phyloP scores from a whole-genome alignment of 2,329 filamentous ascomycete species.

The Endoconidiophora polonica region DNA sequence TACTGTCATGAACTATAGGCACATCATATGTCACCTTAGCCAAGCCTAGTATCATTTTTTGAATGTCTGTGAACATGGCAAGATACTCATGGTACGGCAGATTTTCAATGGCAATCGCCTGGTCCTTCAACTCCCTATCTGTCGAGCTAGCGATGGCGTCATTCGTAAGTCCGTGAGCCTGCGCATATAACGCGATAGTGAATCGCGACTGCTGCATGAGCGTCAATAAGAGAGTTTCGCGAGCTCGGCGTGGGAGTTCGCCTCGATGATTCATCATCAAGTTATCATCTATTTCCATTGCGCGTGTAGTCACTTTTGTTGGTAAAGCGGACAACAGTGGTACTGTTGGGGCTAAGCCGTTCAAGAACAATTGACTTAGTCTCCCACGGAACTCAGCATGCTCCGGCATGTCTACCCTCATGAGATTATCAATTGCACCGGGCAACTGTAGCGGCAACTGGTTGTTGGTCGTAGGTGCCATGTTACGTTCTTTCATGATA shows the following conservation, averaged over 20 bases:
- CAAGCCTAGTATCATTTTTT: too few relatives aligned
- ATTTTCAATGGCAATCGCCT: background rate
- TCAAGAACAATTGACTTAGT: background rate
- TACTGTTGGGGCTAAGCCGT: background rate
- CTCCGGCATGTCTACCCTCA: background rate
- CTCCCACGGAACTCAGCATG: background rate
- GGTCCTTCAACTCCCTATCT: background rate
- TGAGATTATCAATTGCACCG: background rate
- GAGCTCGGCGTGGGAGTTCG: slow-evolving; percentile 8
- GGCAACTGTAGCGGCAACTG: background rate
- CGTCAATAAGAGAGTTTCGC: slow-evolving; percentile 6
- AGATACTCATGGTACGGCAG: background rate
- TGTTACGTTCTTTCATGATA: slow-evolving; percentile 3
- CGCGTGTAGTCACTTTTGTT: background rate
- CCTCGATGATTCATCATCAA: slow-evolving; percentile 5
- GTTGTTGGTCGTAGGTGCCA: background rate
- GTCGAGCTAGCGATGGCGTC: slow-evolving; percentile 1
- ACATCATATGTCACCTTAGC: too few relatives aligned
- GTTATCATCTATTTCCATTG: slow-evolving; percentile 2
- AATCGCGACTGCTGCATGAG: slow-evolving; percentile 2
- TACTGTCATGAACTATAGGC: too few relatives aligned
- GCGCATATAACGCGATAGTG: background rate
- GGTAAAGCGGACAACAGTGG: background rate
- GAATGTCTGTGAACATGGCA: background rate
- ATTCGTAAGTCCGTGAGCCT: background rate